Conservation (phyloP, 1,139 yeast species). For the Candida dubliniensis region DNA sequence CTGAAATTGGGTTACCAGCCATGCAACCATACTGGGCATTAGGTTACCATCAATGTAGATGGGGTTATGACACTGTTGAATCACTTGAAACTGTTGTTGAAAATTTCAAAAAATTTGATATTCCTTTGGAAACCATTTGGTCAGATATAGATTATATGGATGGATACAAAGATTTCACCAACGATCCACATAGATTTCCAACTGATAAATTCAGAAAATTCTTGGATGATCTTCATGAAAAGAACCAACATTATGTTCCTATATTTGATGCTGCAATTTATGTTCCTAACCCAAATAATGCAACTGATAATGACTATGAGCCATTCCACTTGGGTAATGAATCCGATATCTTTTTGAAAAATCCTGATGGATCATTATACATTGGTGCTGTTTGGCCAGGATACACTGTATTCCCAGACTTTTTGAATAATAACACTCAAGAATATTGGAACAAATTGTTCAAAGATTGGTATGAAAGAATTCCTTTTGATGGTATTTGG, state of each 20-base stretch:
- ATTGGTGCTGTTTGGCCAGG: conserved; percentile 29
- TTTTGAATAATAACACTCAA: conserved; percentile 23
- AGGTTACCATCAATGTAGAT: conserved; percentile 26
- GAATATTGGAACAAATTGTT: conserved; percentile 26
- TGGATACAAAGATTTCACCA: conserved; percentile 29
- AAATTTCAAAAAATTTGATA: conserved; percentile 20
- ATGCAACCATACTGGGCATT: conserved; percentile 27
- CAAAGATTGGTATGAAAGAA: conserved; percentile 20
- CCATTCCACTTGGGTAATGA: conserved; percentile 26
- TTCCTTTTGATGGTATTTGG: conserved; percentile 35
- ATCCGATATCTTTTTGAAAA: conserved; percentile 27
- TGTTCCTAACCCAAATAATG: conserved; percentile 24
- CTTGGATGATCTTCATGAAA: conserved; percentile 24
- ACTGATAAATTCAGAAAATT: conserved; percentile 20
- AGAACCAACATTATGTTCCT: conserved; percentile 30
- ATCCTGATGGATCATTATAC: conserved; percentile 27
- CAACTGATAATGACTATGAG: conserved; percentile 22
- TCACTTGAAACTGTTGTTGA: conserved; percentile 19
- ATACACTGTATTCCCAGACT: conserved; percentile 35
- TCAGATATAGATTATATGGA: conserved; percentile 28
- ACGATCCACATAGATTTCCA: conserved; percentile 27
- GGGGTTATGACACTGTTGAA: conserved; percentile 22
- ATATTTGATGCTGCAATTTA: conserved; percentile 35
- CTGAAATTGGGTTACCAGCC: conserved; percentile 22
- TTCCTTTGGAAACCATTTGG: conserved; percentile 27